phyloP scores from a whole-genome alignment of 1,139 yeast genomes.

The Lodderomyces margitis region DNA sequence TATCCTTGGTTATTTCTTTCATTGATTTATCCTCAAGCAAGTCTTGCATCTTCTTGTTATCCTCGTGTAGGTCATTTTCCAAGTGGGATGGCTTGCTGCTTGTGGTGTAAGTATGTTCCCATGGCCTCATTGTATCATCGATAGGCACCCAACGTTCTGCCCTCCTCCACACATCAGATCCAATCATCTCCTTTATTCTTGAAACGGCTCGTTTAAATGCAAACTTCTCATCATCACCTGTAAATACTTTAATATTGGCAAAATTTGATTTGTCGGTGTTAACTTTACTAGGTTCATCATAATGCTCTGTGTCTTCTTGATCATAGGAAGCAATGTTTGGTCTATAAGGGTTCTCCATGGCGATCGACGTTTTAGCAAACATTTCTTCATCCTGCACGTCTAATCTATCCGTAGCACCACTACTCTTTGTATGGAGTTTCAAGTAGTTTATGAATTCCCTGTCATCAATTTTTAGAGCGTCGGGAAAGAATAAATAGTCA shows the following conservation, averaged over 20 bases:
- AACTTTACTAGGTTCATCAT: conserved; percentile 22
- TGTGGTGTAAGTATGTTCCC: conserved; percentile 40
- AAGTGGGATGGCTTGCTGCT: neutral
- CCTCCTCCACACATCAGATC: conserved; percentile 52
- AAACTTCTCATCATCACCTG: conserved; percentile 77
- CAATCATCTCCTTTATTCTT: conserved; percentile 66
- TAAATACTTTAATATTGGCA: conserved; percentile 54
- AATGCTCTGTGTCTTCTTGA: conserved; percentile 36
- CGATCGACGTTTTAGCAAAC: conserved; percentile 64
- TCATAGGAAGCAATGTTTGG: conserved; percentile 69
- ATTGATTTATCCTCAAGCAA: conserved; percentile 12
- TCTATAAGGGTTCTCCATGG: conserved; percentile 60
- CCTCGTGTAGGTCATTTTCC: neutral
- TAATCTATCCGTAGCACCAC: conserved; percentile 22
- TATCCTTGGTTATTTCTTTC: conserved; percentile 14
- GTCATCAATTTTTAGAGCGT: conserved; percentile 23
- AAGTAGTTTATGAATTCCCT: conserved; percentile 15
- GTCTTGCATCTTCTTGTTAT: conserved; percentile 3
- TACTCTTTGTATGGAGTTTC: conserved; percentile 14
- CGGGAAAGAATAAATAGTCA: conserved; percentile 61
- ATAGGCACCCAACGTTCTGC: conserved; percentile 54
- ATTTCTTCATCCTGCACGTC: conserved; percentile 66
- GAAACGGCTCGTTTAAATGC: conserved; percentile 73
- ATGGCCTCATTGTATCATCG: conserved; percentile 53
- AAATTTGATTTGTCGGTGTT: conserved; percentile 14